Conservation (phyloP, 2,329 filamentous ascomycete species). For the Fusarium palustre region DNA sequence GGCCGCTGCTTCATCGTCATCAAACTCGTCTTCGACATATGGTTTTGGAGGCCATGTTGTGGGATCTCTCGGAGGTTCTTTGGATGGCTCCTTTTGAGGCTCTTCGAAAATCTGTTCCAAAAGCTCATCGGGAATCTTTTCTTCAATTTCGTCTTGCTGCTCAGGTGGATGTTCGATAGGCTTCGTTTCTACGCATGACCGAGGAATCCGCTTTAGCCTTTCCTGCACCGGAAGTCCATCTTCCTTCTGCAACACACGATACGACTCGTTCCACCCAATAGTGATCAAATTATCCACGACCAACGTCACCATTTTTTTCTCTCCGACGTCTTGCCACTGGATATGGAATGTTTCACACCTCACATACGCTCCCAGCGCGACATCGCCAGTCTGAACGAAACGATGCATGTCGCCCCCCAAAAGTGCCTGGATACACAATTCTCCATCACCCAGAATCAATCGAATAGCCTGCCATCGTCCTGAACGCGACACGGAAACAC, state of each 20-base stretch:
- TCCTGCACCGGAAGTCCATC: not conserved
- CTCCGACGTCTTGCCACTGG: constrained; percentile 41
- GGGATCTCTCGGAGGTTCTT: not conserved
- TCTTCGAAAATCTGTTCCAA: not conserved
- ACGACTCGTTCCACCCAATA: constrained; percentile 62
- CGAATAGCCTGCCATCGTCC: constrained; percentile 59
- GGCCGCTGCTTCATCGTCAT: constrained; percentile 38
- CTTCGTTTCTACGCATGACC: constrained; percentile 11
- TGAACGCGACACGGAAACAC: constrained; percentile 50
- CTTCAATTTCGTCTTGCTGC: not conserved
- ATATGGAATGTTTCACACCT: constrained; percentile 58
- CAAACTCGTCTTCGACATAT: not conserved
- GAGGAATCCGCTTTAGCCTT: not conserved
- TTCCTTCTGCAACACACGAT: constrained; percentile 44
- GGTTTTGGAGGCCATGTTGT: not conserved
- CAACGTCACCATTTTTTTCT: constrained; percentile 56
- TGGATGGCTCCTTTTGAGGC: not conserved
- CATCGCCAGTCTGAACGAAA: constrained; percentile 59
- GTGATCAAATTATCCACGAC: constrained; percentile 59
- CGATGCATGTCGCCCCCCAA: constrained; percentile 60
- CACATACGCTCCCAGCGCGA: constrained; percentile 63
- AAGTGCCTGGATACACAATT: constrained; percentile 66
- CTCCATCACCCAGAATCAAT: constrained; percentile 64
- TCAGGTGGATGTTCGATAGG: not conserved
- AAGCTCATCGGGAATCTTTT: not conserved